Percentiles rank a stretch among this genome's conserved stretches.
Evolutionary conservation across 1,284 basidiomycete genomes (phyloP).

Genomic region (Austroboletus rostrupii): DNA sequence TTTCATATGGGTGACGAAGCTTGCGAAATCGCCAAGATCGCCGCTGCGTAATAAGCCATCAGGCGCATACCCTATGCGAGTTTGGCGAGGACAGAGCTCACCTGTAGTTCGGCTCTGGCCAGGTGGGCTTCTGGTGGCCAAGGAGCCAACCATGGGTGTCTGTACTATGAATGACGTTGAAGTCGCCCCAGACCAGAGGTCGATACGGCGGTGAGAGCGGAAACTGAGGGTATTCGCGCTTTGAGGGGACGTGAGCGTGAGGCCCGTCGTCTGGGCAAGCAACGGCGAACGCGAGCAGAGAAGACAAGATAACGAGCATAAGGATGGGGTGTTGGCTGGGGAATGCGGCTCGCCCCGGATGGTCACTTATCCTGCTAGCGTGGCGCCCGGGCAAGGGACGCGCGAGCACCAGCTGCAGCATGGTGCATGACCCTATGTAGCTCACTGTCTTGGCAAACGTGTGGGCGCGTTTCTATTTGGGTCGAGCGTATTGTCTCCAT

Average conservation of each 20-base stretch:
- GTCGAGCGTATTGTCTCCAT: background rate
- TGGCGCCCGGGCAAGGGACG: background rate
- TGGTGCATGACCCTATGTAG: too few relatives aligned
- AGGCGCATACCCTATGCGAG: background rate
- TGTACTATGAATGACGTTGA: constrained; percentile 75
- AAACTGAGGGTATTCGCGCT: constrained; percentile 42
- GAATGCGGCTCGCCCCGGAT: background rate
- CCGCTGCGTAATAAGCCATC: constrained; percentile 40
- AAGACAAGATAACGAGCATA: constrained; percentile 20
- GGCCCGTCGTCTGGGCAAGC: constrained; percentile 19
- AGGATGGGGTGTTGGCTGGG: background rate
- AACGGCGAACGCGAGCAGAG: constrained; percentile 17
- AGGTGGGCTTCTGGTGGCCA: constrained; percentile 65
- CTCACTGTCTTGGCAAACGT: constrained; percentile 4
- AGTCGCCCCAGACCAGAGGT: constrained; percentile 70
- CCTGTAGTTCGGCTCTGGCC: constrained; percentile 77
- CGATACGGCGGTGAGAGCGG: constrained; percentile 52
- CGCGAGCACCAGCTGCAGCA: background rate
- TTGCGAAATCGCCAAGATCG: constrained; percentile 77
- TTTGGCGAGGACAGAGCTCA: constrained; percentile 18
- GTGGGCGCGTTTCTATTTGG: background rate
- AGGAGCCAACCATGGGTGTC: constrained; percentile 81
- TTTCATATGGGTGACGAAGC: constrained; percentile 82
- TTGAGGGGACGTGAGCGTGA: constrained; percentile 32
- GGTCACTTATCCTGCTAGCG: background rate